phyloP scores from a whole-genome alignment of 331 rosid genomes.

The Quercus phellos region DNA sequence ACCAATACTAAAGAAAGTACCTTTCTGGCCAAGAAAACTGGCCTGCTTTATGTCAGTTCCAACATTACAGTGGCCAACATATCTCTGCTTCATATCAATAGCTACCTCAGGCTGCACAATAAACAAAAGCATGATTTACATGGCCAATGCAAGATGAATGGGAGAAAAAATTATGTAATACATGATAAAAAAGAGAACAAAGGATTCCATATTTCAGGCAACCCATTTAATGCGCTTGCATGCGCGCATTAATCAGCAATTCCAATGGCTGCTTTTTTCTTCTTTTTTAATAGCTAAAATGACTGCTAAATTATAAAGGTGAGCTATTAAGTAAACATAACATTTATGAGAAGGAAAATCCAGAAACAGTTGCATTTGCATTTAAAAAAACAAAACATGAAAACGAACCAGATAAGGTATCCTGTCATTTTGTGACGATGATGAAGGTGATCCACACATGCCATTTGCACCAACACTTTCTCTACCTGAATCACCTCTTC shows the following conservation, averaged over 20 bases:
- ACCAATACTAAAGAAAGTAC: slow-evolving; percentile 28
- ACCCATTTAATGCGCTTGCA: not conserved
- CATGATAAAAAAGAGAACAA: not conserved
- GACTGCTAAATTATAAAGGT: not conserved
- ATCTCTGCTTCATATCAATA: slow-evolving; percentile 93
- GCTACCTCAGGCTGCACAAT: slow-evolving; percentile 74
- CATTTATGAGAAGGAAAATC: not conserved
- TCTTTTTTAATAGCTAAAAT: too few species aligned
- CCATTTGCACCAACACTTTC: slow-evolving; percentile 64
- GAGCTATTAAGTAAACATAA: not conserved
- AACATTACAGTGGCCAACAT: slow-evolving; percentile 84
- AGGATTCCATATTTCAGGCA: not conserved
- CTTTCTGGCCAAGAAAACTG: slow-evolving; percentile 93
- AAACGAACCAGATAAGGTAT: slow-evolving; percentile 59
- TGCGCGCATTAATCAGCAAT: not conserved
- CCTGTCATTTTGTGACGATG: slow-evolving; percentile 58
- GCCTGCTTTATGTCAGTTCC: slow-evolving; percentile 99
- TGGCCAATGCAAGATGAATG: not conserved
- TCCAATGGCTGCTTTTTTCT: not conserved
- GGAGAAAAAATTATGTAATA: not conserved
- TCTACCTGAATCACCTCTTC: slow-evolving; percentile 57
- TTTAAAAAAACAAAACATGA: not conserved
- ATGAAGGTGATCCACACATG: slow-evolving; percentile 68
- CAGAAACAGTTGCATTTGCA: not conserved
- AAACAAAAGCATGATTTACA: not conserved